These are phyloP conservation scores for Hyaloscypha bicolor DNA, from an alignment of 495 filamentous ascomycete species.

Conservation along the genomic window DNA sequence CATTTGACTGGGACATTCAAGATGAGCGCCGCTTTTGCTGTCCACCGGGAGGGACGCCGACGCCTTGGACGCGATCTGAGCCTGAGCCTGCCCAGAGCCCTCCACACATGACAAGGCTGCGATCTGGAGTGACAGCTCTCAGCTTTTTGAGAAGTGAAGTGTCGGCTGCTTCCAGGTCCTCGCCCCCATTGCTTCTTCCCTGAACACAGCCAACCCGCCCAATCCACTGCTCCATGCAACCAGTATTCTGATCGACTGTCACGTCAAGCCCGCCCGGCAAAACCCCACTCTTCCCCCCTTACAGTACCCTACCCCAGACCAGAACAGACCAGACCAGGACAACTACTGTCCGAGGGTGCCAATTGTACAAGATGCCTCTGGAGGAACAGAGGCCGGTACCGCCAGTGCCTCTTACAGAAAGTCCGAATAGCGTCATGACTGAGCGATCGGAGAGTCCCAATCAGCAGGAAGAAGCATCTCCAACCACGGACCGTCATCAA, in stretches of 20 bases:
- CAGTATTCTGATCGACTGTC: background rate
- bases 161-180: background rate
- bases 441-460: slow-evolving; percentile 23
- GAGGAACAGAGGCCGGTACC: slow-evolving; percentile 11
- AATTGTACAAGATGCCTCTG: background rate
- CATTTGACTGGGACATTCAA: too few species aligned
- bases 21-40: too few species aligned
- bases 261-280: background rate
- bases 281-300: background rate
- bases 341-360: background rate
- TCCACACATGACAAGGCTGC: background rate
- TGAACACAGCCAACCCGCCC: background rate
- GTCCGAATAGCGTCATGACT: slow-evolving; percentile 12
- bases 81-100: too few species aligned
- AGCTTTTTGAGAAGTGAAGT: background rate
- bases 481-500: slow-evolving; percentile 1
- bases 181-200: background rate
- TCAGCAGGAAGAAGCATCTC: slow-evolving; percentile 8
- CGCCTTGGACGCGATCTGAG: too few species aligned
- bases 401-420: slow-evolving; percentile 21
- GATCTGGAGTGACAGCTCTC: background rate
- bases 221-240: background rate
- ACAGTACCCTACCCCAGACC: background rate
- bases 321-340: background rate
- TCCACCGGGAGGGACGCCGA: too few species aligned